Conservation (phyloP, 2,329 filamentous ascomycete genomes). For the Biscogniauxia mediterranea region DNA sequence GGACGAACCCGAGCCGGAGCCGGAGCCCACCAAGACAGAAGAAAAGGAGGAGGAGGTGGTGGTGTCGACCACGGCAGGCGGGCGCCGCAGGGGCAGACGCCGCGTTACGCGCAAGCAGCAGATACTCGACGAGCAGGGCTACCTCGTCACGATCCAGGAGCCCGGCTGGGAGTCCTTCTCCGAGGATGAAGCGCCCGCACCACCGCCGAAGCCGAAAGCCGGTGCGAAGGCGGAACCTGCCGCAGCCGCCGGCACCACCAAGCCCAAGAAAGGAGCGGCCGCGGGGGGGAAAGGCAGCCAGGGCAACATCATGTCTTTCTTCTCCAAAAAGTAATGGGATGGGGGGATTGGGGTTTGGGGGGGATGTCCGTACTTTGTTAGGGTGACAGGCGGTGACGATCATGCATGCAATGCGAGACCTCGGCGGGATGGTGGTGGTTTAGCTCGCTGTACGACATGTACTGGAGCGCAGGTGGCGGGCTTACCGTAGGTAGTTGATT, state of each 20-base stretch:
- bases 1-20: conserved; percentile 21
- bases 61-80: conserved; percentile 27
- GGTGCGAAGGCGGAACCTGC: conserved; percentile 21
- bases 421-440: no score
- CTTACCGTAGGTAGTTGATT: no score
- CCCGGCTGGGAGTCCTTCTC: conserved; percentile 36
- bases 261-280: conserved; percentile 25
- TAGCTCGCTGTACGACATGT: no score
- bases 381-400: no score
- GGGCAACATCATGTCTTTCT: conserved; percentile 37
- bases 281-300: conserved; percentile 25
- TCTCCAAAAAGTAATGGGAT: conserved; percentile 31
- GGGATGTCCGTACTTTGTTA: no score
- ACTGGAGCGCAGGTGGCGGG: no score
- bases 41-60: conserved; percentile 29
- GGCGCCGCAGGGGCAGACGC: conserved; percentile 31
- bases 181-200: conserved; percentile 30
- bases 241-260: conserved; percentile 5
- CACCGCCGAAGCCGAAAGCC: conserved; percentile 23
- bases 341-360: not conserved
- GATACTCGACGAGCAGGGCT: conserved; percentile 35
- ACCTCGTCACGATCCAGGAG: conserved; percentile 35
- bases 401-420: no score
- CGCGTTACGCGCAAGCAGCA: conserved; percentile 35
- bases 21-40: conserved; percentile 19